phyloP scores from a whole-genome alignment of 179 eudicot species.

The Actinidia arguta region DNA sequence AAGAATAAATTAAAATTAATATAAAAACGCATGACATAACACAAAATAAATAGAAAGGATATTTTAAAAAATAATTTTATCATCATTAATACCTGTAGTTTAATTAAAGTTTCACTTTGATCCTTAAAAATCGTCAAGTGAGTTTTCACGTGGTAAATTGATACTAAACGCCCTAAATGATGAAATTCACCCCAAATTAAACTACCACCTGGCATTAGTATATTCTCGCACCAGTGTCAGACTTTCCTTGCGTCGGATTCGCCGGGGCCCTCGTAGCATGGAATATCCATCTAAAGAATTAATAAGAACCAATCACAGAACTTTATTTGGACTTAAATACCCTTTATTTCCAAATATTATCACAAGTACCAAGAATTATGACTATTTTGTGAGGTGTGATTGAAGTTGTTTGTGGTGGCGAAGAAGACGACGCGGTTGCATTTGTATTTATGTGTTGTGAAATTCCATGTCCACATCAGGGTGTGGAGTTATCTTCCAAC shows the following conservation, averaged over 20 bases:
- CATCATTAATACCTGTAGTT: too few relatives aligned
- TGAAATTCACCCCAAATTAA: too few relatives aligned
- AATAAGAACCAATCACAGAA: not conserved
- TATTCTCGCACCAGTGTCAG: too few relatives aligned
- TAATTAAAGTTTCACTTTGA: too few relatives aligned
- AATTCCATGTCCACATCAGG: not conserved
- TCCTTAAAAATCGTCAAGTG: too few relatives aligned
- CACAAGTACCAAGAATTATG: not conserved
- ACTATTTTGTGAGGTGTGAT: not conserved
- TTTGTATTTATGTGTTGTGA: not conserved
- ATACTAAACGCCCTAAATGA: too few relatives aligned
- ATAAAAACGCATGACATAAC: too few relatives aligned
- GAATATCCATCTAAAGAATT: not conserved
- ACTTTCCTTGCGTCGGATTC: not conserved
- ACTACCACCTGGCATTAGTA: too few relatives aligned
- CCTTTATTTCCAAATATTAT: not conserved
- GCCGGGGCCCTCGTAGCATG: not conserved
- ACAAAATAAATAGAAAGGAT: too few relatives aligned
- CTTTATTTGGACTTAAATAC: not conserved
- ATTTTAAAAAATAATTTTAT: too few relatives aligned
- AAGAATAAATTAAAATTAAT: too few relatives aligned
- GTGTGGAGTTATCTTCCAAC: not conserved
- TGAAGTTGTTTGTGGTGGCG: not conserved
- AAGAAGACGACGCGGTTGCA: not conserved
- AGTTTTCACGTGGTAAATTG: too few relatives aligned